Evolutionary conservation across 306 rosid genomes (phyloP), one percentile per base, ranked within the genome.

Genomic region (Mimosa pudica): DNA sequence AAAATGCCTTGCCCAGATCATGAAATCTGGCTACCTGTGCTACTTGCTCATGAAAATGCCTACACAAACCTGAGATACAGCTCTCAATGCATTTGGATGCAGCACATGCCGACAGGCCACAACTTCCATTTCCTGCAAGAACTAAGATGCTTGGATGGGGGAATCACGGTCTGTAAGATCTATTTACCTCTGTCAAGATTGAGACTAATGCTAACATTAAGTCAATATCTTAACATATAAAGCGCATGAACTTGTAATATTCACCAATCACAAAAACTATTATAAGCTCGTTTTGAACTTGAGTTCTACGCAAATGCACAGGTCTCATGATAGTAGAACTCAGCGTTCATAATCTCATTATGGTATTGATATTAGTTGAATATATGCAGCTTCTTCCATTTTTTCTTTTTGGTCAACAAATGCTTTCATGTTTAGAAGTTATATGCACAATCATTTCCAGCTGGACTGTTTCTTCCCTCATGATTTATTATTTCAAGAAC

Each of bases 1-100:
- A 77, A 20, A 45, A 20, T 70, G 78, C 81, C 78, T 16, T 49
- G 14, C 80, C 84, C 77, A 80, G 75, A 36, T 63, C 86, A 6
- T 75, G 17, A 10, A 48, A 60, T 77, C 75, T 14, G 52, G 42
- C 73, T 66, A 36, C 44, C 55, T 11, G 41, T 32, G 41, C 77
- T 65, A 64, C 67, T 33, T 42, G 36, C 70, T 42, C 30, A 24
- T 24, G 30, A 24, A 24, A 24, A 24, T 84, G 54, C 85, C 73
- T 82, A 47, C 67, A n/a, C 67, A 64, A 75, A 83, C 79, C 80
- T 36, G 33, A 49, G 68, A 55, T 48, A 82, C 82, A 64, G 75
- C 81, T 80, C 18, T n/a, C 79, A 82, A 52, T 51, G n/a, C 42
- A 78, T 68, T 75, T 61, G 85, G 75, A 68, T 82, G 38, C 64